phyloP scores from a whole-genome alignment of 352 stramenopile genomes.

The Globisporangium megalacanthum region DNA sequence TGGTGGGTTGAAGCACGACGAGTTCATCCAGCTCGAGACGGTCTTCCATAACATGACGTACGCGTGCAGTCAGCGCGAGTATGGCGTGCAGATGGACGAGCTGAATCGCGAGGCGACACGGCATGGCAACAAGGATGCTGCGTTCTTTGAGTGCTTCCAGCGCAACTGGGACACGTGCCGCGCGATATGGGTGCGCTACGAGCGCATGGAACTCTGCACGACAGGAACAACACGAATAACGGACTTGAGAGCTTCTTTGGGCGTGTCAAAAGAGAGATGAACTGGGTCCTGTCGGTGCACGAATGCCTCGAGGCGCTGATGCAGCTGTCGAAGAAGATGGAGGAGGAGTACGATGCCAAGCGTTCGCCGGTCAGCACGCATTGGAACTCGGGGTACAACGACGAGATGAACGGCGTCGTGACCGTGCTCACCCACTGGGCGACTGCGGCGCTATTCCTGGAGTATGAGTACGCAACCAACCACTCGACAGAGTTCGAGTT shows the following conservation, averaged over 20 bases:
- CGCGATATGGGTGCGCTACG: neutral
- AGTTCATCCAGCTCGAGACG: no score
- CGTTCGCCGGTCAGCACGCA: neutral
- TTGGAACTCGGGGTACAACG: neutral
- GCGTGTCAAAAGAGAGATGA: neutral
- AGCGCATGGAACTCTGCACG: neutral
- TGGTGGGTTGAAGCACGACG: no score
- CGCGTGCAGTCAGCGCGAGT: no score
- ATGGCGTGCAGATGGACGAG: neutral
- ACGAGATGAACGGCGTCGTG: neutral
- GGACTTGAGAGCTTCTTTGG: neutral
- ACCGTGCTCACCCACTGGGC: no score
- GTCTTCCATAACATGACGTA: no score
- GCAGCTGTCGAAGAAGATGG: neutral
- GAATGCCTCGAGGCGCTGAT: neutral
- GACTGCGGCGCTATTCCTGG: no score
- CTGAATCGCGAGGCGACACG: neutral
- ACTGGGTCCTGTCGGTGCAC: neutral
- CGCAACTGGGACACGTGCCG: neutral
- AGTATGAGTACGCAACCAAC: no score
- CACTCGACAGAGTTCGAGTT: no score
- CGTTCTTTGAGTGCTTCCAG: neutral
- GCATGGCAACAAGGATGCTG: neutral
- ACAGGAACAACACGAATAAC: neutral
- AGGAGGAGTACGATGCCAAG: neutral